phyloP scores from a whole-genome alignment of 179 eudicot genomes.

The Patellifolia procumbens region DNA sequence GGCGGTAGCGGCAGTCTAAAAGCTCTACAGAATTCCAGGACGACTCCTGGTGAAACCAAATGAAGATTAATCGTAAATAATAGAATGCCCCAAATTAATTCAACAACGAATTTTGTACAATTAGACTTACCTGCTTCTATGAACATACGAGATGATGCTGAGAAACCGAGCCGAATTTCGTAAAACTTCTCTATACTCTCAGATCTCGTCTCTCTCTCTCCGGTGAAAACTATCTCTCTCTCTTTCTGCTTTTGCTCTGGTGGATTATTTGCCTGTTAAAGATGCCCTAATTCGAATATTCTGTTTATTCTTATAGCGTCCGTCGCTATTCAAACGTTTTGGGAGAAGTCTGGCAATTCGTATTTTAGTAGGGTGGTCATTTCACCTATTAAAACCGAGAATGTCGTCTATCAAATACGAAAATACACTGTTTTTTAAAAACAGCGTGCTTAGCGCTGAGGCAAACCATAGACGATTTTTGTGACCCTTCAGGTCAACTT shows the following conservation, averaged over 20 bases:
- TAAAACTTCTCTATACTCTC: background rate
- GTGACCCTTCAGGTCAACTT: no score
- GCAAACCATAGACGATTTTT: no score
- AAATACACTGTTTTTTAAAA: no score
- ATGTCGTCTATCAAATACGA: no score
- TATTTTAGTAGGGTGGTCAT: no score
- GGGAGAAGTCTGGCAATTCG: background rate
- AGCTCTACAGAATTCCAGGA: slow-evolving; percentile 15
- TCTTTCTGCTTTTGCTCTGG: background rate
- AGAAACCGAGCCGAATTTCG: background rate
- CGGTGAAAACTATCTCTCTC: no score
- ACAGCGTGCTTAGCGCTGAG: no score
- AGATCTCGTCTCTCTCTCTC: background rate
- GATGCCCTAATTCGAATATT: slow-evolving; percentile 22
- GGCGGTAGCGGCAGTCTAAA: slow-evolving; percentile 19
- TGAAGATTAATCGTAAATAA: background rate
- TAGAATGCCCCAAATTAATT: background rate
- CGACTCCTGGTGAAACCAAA: slow-evolving; percentile 13
- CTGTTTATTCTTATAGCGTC: slow-evolving; percentile 19
- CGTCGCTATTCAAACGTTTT: background rate
- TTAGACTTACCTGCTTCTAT: slow-evolving; percentile 10
- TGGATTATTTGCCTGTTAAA: background rate
- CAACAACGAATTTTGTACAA: background rate
- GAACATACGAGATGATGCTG: slow-evolving; percentile 25
- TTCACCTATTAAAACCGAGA: no score